Evolutionary conservation across 2,329 filamentous ascomycete species (phyloP), one percentile per base, ranked within the genome.

Genomic region (Rhynchosporium graminicola): DNA sequence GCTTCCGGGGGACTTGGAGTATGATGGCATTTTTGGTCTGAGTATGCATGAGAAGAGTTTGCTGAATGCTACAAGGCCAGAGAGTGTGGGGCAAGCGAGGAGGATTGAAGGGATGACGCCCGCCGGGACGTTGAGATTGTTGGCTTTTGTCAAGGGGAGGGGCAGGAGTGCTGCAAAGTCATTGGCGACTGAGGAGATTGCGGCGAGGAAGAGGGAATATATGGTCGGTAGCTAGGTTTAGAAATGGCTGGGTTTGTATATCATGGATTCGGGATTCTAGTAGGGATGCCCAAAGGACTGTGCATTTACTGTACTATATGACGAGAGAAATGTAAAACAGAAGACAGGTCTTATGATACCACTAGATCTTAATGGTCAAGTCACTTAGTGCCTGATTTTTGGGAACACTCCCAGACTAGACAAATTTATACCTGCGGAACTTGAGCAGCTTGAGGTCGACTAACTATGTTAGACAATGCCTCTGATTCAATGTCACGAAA

Each of bases 51-150:
- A 98, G 79, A 88, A 85, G 75, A 81, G 85, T 33, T 82, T 88
- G 3, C 80, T 99, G 42, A 82, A 84, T 63, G 78, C 80, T 2
- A 89, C 91, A 1, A 80, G 85, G 57, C 95, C 95, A 0, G 91
- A 96, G 76, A 96, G 86, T 64, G 80, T 99, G 28, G 94, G 91
- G 0, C 95, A 97, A 82, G 94, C 94, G 38, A 82, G 92, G 55
- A 80, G 95, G 13, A 85, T 97, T 10, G 95, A 99, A 76, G 94
- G 94, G 3, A 80, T 89, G 65, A 88, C 86, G 26, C 85, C 86
- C 0, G 79, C 83, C 0, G 86, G 84, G 0, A 82, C 82, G 62
- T 72, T 88, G 48, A 77, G 84, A 60, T 73, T 95, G 65, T 76
- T 94, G 62, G 80, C 80, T 29, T 83, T 84, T 73, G 86, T 92